Evolutionary conservation across 805 yeast species (phyloP).

Genomic region (Ogataea pilisensis): DNA sequence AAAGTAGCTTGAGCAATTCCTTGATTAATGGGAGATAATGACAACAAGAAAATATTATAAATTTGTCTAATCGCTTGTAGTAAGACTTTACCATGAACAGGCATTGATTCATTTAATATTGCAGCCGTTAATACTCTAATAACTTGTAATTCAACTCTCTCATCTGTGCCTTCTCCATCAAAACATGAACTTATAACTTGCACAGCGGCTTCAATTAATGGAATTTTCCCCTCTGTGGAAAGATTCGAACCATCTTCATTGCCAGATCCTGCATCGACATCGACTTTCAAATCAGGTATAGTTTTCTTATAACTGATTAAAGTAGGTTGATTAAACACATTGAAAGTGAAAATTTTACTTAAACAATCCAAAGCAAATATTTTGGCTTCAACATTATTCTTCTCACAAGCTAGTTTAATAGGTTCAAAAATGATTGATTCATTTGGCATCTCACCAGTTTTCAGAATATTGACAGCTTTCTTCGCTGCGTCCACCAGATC

Average conservation of each 20-base stretch:
- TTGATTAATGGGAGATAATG: conserved; percentile 79
- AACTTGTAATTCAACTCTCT: conserved; percentile 84
- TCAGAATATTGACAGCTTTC: conserved; percentile 40
- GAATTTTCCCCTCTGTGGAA: conserved; percentile 35
- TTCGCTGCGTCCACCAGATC: conserved; percentile 34
- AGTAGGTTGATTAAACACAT: conserved; percentile 58
- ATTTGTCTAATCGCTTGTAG: conserved; percentile 90
- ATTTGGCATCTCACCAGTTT: conserved; percentile 37
- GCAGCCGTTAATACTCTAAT: conserved; percentile 89
- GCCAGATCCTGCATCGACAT: conserved; percentile 41
- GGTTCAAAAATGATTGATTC: conserved; percentile 70
- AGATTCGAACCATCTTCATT: conserved; percentile 35
- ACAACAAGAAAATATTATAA: conserved; percentile 85
- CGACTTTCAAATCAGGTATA: conserved; percentile 26
- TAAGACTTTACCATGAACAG: conserved; percentile 86
- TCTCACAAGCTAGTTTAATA: conserved; percentile 69
- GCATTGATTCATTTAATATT: conserved; percentile 70
- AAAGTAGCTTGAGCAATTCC: conserved; percentile 93
- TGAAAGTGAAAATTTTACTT: conserved; percentile 84
- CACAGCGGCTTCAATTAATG: conserved; percentile 75
- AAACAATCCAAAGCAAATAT: conserved; percentile 77
- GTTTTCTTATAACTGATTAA: conserved; percentile 39
- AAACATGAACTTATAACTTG: conserved; percentile 81
- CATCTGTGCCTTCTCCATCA: conserved; percentile 90
- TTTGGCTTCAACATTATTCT: conserved; percentile 59